Conservation (phyloP, 2,329 filamentous ascomycete species). For the Botrytis galanthina region DNA sequence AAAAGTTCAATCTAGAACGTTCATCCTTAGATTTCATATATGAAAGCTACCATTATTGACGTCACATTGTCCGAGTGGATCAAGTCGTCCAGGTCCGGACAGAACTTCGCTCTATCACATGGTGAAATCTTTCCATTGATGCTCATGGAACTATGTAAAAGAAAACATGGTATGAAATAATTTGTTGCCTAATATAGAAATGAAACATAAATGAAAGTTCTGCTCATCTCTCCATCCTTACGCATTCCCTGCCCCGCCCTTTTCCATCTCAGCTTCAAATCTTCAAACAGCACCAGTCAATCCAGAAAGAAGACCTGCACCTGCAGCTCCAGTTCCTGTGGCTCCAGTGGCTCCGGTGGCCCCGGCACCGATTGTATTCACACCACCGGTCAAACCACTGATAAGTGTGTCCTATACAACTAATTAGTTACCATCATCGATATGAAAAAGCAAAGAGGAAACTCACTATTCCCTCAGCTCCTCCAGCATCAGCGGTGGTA, state of each 20-base stretch:
- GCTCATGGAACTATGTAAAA: no score
- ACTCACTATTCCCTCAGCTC: not conserved
- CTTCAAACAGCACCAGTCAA: not conserved
- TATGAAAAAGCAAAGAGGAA: not conserved
- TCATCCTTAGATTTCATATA: not conserved
- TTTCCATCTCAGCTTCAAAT: not conserved
- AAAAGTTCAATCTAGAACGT: not conserved
- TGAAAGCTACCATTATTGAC: not conserved
- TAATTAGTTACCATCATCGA: not conserved
- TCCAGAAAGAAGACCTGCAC: not conserved
- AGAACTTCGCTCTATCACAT: fast-evolving
- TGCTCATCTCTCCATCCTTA: not conserved
- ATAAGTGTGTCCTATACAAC: not conserved
- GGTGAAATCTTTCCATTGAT: not conserved
- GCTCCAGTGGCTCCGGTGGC: not conserved
- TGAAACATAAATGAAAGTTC: not conserved
- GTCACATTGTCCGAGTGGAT: not conserved
- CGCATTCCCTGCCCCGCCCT: not conserved
- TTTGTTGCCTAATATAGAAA: not conserved
- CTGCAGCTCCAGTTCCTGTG: not conserved
- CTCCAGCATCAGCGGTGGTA: not conserved
- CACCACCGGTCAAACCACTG: not conserved
- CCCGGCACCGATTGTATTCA: not conserved
- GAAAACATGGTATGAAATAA: not conserved
- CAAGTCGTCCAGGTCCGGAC: not conserved